Base-by-base conservation (phyloP, 1,139 yeast genomes). In the Debaryomyces singareniensis region DNA sequence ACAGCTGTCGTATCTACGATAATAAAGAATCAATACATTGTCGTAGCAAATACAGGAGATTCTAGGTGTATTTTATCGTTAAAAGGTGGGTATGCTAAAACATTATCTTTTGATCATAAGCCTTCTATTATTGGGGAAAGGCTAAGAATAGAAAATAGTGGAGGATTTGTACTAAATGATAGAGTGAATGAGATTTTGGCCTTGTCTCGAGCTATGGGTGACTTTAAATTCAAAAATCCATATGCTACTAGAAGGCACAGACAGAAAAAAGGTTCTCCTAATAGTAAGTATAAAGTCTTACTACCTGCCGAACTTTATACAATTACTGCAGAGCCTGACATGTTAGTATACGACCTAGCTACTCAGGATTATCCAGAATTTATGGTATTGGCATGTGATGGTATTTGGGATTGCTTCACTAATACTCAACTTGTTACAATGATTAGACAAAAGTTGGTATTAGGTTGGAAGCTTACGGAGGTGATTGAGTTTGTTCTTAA, bases 331-430 rank as follows among this genome's bases (percentile, higher is more conserved):
- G 87, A 79, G 39, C 91, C 91, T 0, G 91, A 81, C 36, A 56
- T 78, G 4, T 47, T 80, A 29, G 62, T 72, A 27, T 82, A 77
- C 44, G 71, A 71, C 38, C 49, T 61, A 32, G 44, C 55, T n/a
- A 38, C 38, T 27, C 40, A 45, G 7, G 21, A 29, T 3, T 45
- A 48, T 16, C 86, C 84, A 23, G 87, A 80, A 44, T 81, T 80
- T 43, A 43, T 79, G 13, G 70, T 80, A 1, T 45, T 79, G 29
- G 89, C 87, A 1, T 80, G 91, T 44, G 91, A 81, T 53, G 91
- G 91, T 14, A 74, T 81, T 20, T 81, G 87, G 89, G 91, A 81
- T 48, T 78, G 86, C 39, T 80, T 75, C 52, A 73, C 72, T 33
- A 78, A 78, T 39, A 65, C 61, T 29, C 72, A 75, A 31, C 47